Conservation (phyloP, 1,284 basidiomycete genomes). For the Malassezia furfur region DNA sequence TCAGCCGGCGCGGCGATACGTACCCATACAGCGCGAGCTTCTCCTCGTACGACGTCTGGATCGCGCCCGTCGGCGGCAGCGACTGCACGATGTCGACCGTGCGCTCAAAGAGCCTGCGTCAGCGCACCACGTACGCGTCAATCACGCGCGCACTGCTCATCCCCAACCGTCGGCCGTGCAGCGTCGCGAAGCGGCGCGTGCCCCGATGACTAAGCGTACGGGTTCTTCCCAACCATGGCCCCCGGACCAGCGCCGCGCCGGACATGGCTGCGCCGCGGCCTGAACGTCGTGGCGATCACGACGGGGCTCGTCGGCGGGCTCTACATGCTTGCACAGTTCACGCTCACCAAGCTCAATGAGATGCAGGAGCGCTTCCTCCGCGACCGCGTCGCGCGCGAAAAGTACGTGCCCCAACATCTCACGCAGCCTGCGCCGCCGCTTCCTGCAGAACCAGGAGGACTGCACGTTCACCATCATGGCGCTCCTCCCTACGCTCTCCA, state of each 20-base stretch:
- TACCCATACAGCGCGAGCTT: slow-evolving; percentile 88
- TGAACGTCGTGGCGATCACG: slow-evolving; percentile 38
- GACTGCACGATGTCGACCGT: slow-evolving; percentile 85
- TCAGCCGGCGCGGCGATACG: neutral
- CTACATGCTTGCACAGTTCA: slow-evolving; percentile 63
- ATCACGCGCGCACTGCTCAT: slow-evolving; percentile 46
- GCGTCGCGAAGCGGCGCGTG: neutral
- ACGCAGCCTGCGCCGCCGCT: slow-evolving; percentile 58
- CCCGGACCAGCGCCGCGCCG: neutral
- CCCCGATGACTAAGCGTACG: slow-evolving; percentile 1
- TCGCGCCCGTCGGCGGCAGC: slow-evolving; percentile 84
- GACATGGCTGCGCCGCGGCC: slow-evolving; percentile 16
- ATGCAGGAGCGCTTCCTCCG: slow-evolving; percentile 60
- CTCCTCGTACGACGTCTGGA: slow-evolving; percentile 93
- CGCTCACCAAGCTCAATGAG: slow-evolving; percentile 61
- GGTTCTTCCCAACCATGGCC: slow-evolving; percentile 7
- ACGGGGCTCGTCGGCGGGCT: slow-evolving; percentile 57
- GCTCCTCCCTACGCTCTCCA: slow-evolving; percentile 65
- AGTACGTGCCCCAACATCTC: slow-evolving; percentile 53
- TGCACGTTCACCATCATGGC: slow-evolving; percentile 70
- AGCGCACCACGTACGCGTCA: slow-evolving; percentile 26
- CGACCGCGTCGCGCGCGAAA: slow-evolving; percentile 62
- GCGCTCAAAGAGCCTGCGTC: slow-evolving; percentile 66
- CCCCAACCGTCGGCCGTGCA: slow-evolving; percentile 8
- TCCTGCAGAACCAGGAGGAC: slow-evolving; percentile 72